Percentiles rank a stretch among this genome's conserved stretches.
phyloP scores from a whole-genome alignment of 176 grass and related monocot species.

The Areca catechu region DNA sequence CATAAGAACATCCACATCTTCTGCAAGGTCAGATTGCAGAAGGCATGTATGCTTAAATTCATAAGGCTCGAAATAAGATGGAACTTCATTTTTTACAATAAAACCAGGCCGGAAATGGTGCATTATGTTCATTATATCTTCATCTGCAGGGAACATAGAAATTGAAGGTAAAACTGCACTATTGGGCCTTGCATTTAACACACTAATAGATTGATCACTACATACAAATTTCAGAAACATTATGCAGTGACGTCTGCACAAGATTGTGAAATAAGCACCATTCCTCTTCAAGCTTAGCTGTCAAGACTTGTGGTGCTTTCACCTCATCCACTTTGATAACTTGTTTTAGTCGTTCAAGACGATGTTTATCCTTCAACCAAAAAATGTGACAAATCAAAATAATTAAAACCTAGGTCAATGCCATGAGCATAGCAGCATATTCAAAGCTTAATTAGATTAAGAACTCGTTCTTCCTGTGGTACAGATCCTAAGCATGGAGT shows the following conservation, averaged over 20 bases:
- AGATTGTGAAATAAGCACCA: slow-evolving; percentile 87
- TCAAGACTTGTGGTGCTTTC: slow-evolving; percentile 17
- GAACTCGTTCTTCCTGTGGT: too few relatives aligned
- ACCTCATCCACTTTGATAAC: slow-evolving; percentile 26
- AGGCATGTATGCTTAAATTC: slow-evolving; percentile 53
- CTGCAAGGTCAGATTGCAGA: slow-evolving; percentile 12
- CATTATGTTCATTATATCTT: slow-evolving; percentile 51
- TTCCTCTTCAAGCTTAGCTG: slow-evolving; percentile 64
- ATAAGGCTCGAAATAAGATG: slow-evolving; percentile 49
- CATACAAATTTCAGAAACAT: slow-evolving; percentile 92
- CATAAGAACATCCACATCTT: slow-evolving; percentile 28
- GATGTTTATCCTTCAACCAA: slow-evolving; percentile 51
- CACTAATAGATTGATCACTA: slow-evolving; percentile 3
- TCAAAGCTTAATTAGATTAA: too few relatives aligned
- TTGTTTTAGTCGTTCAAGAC: slow-evolving; percentile 54
- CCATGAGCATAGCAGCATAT: too few relatives aligned
- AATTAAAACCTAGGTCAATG: background rate
- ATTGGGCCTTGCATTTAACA: slow-evolving; percentile 16
- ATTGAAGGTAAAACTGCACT: slow-evolving; percentile 15
- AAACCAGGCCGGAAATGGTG: slow-evolving; percentile 59
- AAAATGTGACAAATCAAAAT: slow-evolving; percentile 1
- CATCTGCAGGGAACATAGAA: slow-evolving; percentile 38
- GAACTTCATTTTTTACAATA: slow-evolving; percentile 48
- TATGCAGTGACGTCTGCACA: slow-evolving; percentile 45
- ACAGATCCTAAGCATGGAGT: too few relatives aligned